phyloP scores from a whole-genome alignment of 495 filamentous ascomycete species.

The Aspergillus carlsbadensis region DNA sequence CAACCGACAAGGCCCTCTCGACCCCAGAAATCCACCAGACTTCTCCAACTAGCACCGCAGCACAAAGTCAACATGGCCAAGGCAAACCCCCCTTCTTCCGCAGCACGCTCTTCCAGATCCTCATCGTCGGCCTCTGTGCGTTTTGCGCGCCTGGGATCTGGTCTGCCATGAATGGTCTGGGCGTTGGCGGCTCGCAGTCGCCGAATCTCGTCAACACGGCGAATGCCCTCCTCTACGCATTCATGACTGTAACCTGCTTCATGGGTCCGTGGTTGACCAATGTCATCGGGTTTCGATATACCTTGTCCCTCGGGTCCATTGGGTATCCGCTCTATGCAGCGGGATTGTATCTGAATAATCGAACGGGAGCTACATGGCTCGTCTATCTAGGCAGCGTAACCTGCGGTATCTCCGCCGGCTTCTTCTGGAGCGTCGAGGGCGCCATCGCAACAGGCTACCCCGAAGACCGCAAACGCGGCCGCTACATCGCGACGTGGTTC shows the following conservation, averaged over 20 bases:
- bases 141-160: constrained; percentile 60
- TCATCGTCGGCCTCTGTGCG: constrained; percentile 51
- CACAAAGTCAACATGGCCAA: not conserved
- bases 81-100: constrained; percentile 21
- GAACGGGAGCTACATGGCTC: constrained; percentile 54
- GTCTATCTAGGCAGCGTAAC: constrained; percentile 52
- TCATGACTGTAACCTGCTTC: constrained; percentile 27
- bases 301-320: constrained; percentile 51
- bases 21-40: no score
- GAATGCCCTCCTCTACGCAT: constrained; percentile 48
- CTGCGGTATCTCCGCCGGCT: constrained; percentile 52
- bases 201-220: constrained; percentile 57
- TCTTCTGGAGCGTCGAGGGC: constrained; percentile 56
- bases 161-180: constrained; percentile 55
- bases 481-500: constrained; percentile 55
- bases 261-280: constrained; percentile 20
- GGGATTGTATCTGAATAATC: constrained; percentile 56
- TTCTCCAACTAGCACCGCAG: no score
- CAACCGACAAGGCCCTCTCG: no score
- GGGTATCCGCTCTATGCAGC: constrained; percentile 57
- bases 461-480: constrained; percentile 49
- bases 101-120: constrained; percentile 53
- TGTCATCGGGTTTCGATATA: constrained; percentile 46
- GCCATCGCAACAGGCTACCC: constrained; percentile 56
- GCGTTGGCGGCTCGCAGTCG: constrained; percentile 53